Base-by-base conservation (phyloP, 2,329 filamentous ascomycete species). In the Dendrostoma leiphaemia region DNA sequence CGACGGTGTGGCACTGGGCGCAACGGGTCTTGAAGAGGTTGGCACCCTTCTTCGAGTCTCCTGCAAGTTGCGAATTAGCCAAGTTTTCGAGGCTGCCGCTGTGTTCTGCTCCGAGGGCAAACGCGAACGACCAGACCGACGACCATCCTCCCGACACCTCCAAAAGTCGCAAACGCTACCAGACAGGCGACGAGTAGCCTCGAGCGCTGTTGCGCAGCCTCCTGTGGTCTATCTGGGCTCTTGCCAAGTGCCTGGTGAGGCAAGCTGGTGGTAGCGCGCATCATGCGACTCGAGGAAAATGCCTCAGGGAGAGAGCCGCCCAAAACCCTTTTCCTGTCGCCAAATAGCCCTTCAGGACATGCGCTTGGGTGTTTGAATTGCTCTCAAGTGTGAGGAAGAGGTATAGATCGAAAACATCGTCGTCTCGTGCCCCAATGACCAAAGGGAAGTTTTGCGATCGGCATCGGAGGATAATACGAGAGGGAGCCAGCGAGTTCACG, bases 21-120 rank as follows among this genome's bases (percentile, higher is more conserved):
- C 94, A 99, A 75, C 94, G 88, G 65, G 92, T 97, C 86, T 97
- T 96, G 91, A 97, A 97, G 74, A 97, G 90, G 83, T 88, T 90
- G 78, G 91, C 93, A 84, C 93, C 93, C 89, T 97, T 97, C 83
- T 92, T 91, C 71, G 81, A 70, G 77, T 97, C 91, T 83, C 91
- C 92, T 96, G 48, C 31, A 59, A 51, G n/a, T 13, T 23, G 10
- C 2, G 5, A 12, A 47, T 57, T 44, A 57, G 54, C 38, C 28
- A 9, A 9, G 17, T n/a, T 15, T 29, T 5, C 5, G 28, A 23
- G 3, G 19, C 3, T 4, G 37, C 5, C 34, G 13, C 10, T 41
- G 12, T 23, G 19, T 3, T 26, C 37, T 24, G 10, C 9, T 28
- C 15, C 10, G 13, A 24, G 31, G 17, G 4, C 2, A 10, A n/a